A percentile compares a stretch with the other conserved stretches of the same genome.
Evolutionary conservation across 305 asterid genomes (phyloP).

Genomic region (Withania somnifera): DNA sequence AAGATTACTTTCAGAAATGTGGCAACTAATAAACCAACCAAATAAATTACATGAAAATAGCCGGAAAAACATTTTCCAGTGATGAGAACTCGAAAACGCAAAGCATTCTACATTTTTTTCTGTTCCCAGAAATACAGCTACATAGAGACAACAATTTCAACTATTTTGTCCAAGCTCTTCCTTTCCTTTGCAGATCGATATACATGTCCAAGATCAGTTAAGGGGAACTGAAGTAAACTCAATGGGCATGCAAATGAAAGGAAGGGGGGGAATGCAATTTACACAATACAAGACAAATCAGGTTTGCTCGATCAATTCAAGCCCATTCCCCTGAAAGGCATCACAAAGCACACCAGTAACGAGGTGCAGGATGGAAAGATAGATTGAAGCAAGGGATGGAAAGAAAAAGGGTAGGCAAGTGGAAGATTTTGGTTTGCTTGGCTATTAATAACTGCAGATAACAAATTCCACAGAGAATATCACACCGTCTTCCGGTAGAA

Average conservation of each 20-base stretch:
- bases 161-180: neutral
- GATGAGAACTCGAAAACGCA: neutral
- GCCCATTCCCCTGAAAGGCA: neutral
- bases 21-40: neutral
- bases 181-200: neutral
- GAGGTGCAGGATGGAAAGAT: neutral
- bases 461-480: neutral
- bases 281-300: neutral
- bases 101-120: neutral
- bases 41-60: neutral
- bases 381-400: neutral
- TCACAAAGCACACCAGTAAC: neutral
- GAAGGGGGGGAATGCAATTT: neutral
- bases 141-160: neutral
- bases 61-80: neutral
- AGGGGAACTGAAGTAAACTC: neutral
- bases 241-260: neutral
- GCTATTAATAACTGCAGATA: neutral
- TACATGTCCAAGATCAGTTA: neutral
- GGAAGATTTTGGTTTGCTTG: neutral
- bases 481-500: neutral
- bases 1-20: conserved; percentile 9
- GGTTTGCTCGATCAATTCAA: neutral
- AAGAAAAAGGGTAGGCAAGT: neutral
- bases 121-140: neutral